A percentile compares a stretch with the other conserved stretches of the same genome.
These are phyloP conservation scores for Colletotrichum theobromicola DNA, from an alignment of 2,329 filamentous ascomycete genomes.

Conservation along the genomic window DNA sequence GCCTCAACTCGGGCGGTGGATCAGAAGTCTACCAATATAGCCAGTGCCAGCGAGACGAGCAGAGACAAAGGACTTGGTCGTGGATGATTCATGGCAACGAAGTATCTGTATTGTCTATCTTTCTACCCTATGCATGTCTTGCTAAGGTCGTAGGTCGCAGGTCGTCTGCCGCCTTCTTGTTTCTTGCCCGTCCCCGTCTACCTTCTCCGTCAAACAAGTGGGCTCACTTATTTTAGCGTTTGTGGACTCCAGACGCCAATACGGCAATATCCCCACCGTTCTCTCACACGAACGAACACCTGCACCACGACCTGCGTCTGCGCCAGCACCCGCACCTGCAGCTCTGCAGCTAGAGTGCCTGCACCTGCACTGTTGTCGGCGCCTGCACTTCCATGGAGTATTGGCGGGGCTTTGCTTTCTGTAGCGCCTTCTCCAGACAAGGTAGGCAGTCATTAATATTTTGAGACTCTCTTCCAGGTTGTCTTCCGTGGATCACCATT, in stretches of 20 bases:
- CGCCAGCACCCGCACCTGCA: conserved; percentile 1
- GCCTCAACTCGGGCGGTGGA: too few relatives aligned
- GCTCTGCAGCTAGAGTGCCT: too few relatives aligned
- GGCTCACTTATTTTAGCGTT: background rate
- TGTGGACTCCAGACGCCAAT: conserved; percentile 6
- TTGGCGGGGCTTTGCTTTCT: background rate
- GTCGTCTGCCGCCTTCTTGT: too few relatives aligned
- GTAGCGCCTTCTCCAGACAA: background rate
- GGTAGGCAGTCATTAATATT: background rate
- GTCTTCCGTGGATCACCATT: background rate
- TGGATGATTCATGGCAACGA: too few relatives aligned
- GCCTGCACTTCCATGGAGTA: background rate
- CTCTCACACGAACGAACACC: conserved; percentile 9
- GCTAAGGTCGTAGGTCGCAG: too few relatives aligned
- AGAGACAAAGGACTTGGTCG: too few relatives aligned
- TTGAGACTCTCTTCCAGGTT: background rate
- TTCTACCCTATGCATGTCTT: too few relatives aligned
- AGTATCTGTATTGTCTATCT: too few relatives aligned
- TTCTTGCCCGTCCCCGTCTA: background rate
- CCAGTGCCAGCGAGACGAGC: too few relatives aligned
- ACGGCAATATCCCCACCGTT: background rate
- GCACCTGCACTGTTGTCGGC: background rate
- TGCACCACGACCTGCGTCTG: background rate
- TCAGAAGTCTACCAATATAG: too few relatives aligned
- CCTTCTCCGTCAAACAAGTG: background rate